Base-by-base conservation (phyloP, 257 asterid genomes). In the Nicotiana tabacum region DNA sequence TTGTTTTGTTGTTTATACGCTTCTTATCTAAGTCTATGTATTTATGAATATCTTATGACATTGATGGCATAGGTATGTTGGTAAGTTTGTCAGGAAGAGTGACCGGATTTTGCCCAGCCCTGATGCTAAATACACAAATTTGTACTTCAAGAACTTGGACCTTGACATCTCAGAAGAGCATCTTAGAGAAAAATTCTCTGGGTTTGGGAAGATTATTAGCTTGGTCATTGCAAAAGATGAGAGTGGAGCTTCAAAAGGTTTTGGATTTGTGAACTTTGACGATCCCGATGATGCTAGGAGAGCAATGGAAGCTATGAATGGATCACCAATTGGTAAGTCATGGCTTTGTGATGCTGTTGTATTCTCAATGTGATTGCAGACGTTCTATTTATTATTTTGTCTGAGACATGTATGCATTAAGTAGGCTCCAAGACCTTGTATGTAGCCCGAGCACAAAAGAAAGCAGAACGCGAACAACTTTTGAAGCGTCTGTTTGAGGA, bases 371-470 rank as follows among this genome's bases (percentile, higher is more conserved):
- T 24, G 62, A 62, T 13, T 62, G 7, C 11, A 21, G 46, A 17
- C 9, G 17, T 51, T 24, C 29, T 9, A 15, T 80, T 61, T 61
- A 16, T 76, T 7, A 17, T 62, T 13, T 37, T 29, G 27, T 37
- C 27, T 61, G 27, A 46, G 65, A 58, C n/a, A 33, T 82, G 27
- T 58, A 10, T 66, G 67, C 79, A 66, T 83, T 80, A 39, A 37
- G 74, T 83, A 95, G 98, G 95, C 77, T 90, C 92, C 27, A 92
- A 95, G 94, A 82, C 81, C 70, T 84, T 95, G 69, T 95, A 93
- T 84, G 97, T 95, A 53, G 89, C 93, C 8, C 90, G 93, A 69
- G 98, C 97, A 85, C 98, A 93, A 85, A 95, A 95, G 86, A 93
- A 91, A 87, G 90, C 91, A 48, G 98, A 95, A 84, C 93, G 98